Percentiles rank a stretch among this genome's conserved stretches.
These are phyloP conservation scores for Epichloe gansuensis DNA, from an alignment of 2,329 filamentous ascomycete genomes.

Conservation along the genomic window DNA sequence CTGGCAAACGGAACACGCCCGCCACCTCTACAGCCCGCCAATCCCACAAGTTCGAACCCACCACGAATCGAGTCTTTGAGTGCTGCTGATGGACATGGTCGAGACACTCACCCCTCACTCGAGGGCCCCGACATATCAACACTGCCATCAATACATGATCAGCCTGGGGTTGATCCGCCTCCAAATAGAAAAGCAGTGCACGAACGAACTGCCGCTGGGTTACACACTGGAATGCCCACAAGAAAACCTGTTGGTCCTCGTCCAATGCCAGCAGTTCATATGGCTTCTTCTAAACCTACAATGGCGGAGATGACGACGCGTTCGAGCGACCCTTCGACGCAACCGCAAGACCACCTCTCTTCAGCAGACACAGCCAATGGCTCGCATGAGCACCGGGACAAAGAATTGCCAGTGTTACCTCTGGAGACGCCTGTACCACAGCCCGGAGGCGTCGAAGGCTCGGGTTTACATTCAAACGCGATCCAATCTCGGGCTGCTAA, in stretches of 20 bases:
- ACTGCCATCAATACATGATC: background rate
- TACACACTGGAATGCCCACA: slow-evolving; percentile 10
- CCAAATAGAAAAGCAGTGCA: background rate
- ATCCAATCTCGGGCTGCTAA: background rate
- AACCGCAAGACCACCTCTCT: background rate
- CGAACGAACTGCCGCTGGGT: slow-evolving; percentile 6
- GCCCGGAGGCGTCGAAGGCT: background rate
- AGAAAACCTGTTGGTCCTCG: slow-evolving; percentile 20
- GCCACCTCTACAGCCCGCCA: background rate
- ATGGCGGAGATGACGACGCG: background rate
- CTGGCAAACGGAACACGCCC: slow-evolving; percentile 5
- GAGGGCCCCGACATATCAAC: background rate
- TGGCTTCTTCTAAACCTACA: background rate
- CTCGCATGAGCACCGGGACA: background rate
- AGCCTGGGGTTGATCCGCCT: background rate
- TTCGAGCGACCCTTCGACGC: background rate
- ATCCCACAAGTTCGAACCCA: background rate
- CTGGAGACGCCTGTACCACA: background rate
- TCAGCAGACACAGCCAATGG: background rate
- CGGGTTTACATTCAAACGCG: background rate
- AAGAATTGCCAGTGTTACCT: background rate
- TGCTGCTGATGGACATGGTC: background rate
- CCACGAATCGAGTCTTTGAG: background rate
- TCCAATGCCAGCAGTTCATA: slow-evolving; percentile 4
- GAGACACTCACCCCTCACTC: background rate